phyloP scores from a whole-genome alignment of 805 yeast genomes.

The Metschnikowia similis region DNA sequence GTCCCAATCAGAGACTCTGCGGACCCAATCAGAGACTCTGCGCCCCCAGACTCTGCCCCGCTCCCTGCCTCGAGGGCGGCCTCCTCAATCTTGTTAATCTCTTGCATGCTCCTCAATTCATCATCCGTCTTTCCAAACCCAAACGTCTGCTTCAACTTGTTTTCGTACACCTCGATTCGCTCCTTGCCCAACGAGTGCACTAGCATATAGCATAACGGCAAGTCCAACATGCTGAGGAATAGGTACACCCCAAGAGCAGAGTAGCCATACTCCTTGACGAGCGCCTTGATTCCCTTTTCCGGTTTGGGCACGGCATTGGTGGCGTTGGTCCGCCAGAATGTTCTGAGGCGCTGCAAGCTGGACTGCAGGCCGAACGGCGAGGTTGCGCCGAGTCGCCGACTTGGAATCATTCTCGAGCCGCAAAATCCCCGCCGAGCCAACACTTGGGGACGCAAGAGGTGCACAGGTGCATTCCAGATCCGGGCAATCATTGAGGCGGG shows the following conservation, averaged over 20 bases:
- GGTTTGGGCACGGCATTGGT: conserved; percentile 16
- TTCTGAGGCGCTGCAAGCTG: neutral
- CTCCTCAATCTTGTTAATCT: conserved; percentile 28
- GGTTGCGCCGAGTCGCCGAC: neutral
- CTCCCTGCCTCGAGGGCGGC: conserved; percentile 22
- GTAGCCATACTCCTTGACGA: conserved; percentile 85
- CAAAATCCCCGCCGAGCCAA: neutral
- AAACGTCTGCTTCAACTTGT: conserved; percentile 51
- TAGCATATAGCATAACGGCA: conserved; percentile 74
- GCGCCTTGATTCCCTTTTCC: conserved; percentile 51
- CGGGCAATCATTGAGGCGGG: conserved; percentile 3
- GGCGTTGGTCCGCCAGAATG: conserved; percentile 2
- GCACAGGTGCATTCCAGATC: conserved; percentile 7
- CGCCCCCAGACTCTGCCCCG: conserved; percentile 12
- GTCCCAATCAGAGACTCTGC: neutral
- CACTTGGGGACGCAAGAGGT: neutral
- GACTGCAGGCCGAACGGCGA: neutral
- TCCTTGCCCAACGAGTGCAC: conserved; percentile 91
- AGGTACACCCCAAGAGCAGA: conserved; percentile 85
- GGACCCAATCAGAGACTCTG: neutral
- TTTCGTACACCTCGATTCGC: conserved; percentile 62
- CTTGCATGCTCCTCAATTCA: conserved; percentile 35
- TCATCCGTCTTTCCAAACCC: conserved; percentile 57
- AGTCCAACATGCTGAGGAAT: conserved; percentile 66
- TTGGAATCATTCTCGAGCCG: neutral